Base-by-base conservation (phyloP, 2,329 filamentous ascomycete genomes). In the Drechslerella dactyloides region DNA sequence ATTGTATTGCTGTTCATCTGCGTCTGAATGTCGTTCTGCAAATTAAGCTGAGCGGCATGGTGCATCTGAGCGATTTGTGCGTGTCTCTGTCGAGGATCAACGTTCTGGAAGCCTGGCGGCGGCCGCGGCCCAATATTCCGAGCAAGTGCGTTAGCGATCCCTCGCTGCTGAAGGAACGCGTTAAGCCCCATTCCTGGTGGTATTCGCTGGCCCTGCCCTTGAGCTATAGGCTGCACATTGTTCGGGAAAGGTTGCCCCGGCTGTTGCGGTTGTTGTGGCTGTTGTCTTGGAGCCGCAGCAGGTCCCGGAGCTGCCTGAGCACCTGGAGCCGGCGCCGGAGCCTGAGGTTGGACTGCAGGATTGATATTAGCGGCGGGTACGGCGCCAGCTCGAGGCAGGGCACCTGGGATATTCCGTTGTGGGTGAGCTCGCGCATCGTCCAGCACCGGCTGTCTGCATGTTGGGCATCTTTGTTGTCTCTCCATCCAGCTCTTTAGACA, bases 401-500 rank as follows among this genome's bases (percentile, higher is more conserved):
- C 17, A 13, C 15, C 27, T 24, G 37, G n/a, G 33, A 21, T 33
- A 27, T 42, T 46, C 51, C 11, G 30, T 46, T 59, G 23, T n/a
- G 24, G 53, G 13, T 35, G 17, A 10, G n/a, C n/a, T n/a, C 53
- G 44, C 4, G 60, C 55, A 2, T 62, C 81, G 1, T 84, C 84
- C 40, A 91, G 82, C 15, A 96, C 94, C 15, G 93, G 88, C 56
- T 90, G 86, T 76, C 94, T 87, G 79, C 94, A 99, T 1, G 92
- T 99, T 5, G 94, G 94, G 78, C 94, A 99, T 35, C 96, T 93
- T 81, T 99, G 94, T 79, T 99, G 94, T 74, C 94, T 85, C 82
- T 99, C 94, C 27, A 99, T 84, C 94, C 94, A 99, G 79, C 93
- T 96, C 80, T 94, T 91, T 66, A 99, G 85, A 79, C 94, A 99